Percentiles rank a stretch among this genome's conserved stretches.
Evolutionary conservation across 768 basidiomycete species (phyloP).

Genomic region (Russula foetens): DNA sequence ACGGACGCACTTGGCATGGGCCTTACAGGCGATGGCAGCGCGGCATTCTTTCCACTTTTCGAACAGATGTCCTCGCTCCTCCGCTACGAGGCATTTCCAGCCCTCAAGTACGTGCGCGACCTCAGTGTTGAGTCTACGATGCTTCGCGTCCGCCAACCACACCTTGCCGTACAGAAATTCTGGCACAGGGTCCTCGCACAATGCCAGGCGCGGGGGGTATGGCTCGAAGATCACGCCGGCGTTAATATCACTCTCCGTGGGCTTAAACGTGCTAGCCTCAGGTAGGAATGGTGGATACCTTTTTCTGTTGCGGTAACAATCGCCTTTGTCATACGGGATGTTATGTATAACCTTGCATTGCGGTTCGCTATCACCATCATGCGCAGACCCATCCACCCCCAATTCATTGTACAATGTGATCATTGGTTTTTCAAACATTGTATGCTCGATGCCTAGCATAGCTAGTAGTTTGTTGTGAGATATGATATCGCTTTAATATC

Average conservation of each 20-base stretch:
- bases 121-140: constrained; percentile 50
- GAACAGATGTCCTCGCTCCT: constrained; percentile 60
- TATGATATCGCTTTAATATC: too few species aligned
- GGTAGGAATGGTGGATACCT: neutral
- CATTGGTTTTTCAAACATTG: neutral
- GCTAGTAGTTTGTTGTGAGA: neutral
- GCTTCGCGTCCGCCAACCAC: constrained; percentile 38
- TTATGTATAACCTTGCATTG: neutral
- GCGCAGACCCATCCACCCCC: neutral
- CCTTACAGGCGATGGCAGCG: constrained; percentile 25
- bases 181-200: constrained; percentile 31
- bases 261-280: constrained; percentile 29
- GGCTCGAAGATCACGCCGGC: constrained; percentile 58
- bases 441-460: neutral
- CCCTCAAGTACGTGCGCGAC: constrained; percentile 53
- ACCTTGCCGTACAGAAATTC: constrained; percentile 35
- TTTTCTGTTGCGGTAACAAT: neutral
- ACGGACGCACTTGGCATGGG: constrained; percentile 31
- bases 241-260: constrained; percentile 45
- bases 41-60: constrained; percentile 54
- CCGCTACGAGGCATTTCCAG: constrained; percentile 51
- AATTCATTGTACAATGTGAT: neutral
- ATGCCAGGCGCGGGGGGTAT: constrained; percentile 48
- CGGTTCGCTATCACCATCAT: neutral
- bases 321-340: neutral